phyloP scores from a whole-genome alignment of 1,284 basidiomycete species.

The Xerocomus cyaneibrunnescens region DNA sequence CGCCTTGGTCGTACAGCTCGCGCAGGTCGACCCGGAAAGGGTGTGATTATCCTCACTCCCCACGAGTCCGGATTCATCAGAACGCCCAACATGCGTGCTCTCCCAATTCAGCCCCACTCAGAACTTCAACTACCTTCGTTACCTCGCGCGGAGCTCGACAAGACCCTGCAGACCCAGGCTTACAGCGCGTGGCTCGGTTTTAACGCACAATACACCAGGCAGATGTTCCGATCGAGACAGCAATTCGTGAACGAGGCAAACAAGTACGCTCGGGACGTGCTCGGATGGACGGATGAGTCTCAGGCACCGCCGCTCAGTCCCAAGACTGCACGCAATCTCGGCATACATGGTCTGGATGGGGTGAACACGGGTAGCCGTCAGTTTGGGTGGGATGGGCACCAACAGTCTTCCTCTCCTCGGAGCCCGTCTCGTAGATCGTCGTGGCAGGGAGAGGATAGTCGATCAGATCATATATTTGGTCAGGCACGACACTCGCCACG shows the following conservation, averaged over 20 bases:
- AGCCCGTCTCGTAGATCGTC: conserved; percentile 12
- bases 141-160: conserved; percentile 32
- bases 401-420: conserved; percentile 9
- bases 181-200: conserved; percentile 62
- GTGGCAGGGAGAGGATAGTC: conserved; percentile 9
- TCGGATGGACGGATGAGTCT: conserved; percentile 42
- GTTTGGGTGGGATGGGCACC: background rate
- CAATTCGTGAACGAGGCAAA: conserved; percentile 46
- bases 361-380: conserved; percentile 31
- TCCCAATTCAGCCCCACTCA: conserved; percentile 40
- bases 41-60: conserved; percentile 57
- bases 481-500: conserved; percentile 6
- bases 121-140: conserved; percentile 24
- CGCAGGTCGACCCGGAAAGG: conserved; percentile 68
- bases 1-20: conserved; percentile 90
- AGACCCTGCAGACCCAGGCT: conserved; percentile 47
- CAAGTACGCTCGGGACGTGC: conserved; percentile 43
- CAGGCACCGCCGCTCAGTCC: conserved; percentile 44
- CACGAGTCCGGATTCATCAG: conserved; percentile 57
- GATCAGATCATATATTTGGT: background rate
- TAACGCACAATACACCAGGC: conserved; percentile 48
- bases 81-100: conserved; percentile 40
- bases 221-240: conserved; percentile 42
- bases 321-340: conserved; percentile 62
- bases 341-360: conserved; percentile 51